These are phyloP conservation scores for Rhizomucor pusillus DNA, from an alignment of 371 early-diverging fungal genomes.

Conservation along the genomic window DNA sequence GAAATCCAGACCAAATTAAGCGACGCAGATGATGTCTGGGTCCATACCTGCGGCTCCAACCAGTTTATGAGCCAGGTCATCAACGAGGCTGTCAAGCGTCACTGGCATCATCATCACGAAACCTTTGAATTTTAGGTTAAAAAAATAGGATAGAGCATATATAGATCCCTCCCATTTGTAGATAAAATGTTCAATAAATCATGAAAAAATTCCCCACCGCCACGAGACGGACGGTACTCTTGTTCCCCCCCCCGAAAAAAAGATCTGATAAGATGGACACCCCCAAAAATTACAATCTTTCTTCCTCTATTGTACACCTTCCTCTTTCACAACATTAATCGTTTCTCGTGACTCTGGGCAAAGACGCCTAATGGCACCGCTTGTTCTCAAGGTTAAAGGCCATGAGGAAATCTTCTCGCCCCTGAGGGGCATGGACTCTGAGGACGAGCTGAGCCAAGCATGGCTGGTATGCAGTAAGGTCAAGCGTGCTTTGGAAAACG, in stretches of 20 bases:
- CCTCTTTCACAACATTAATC: background rate
- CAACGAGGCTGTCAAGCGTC: constrained; percentile 27
- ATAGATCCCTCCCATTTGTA: no score
- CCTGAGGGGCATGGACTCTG: constrained; percentile 64
- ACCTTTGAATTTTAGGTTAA: constrained; percentile 39
- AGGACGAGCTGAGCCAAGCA: constrained; percentile 70
- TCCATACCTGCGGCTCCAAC: constrained; percentile 38
- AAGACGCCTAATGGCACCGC: constrained; percentile 60
- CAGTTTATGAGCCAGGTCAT: constrained; percentile 31
- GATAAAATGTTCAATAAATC: no score
- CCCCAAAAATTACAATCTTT: constrained; percentile 2
- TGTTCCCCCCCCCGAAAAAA: background rate
- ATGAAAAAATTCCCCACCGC: no score
- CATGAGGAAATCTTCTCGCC: constrained; percentile 56
- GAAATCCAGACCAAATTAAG: constrained; percentile 10
- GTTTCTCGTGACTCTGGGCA: background rate
- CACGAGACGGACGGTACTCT: no score
- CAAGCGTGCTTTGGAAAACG: constrained; percentile 85
- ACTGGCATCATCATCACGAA: constrained; percentile 37
- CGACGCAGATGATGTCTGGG: constrained; percentile 18
- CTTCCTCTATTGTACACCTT: background rate
- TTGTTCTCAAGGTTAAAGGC: constrained; percentile 68
- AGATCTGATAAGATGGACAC: constrained; percentile 5
- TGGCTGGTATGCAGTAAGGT: constrained; percentile 89
- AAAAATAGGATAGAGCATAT: background rate